Evolutionary conservation across 495 filamentous ascomycete species (phyloP).

Genomic region (Xylaria acuta): DNA sequence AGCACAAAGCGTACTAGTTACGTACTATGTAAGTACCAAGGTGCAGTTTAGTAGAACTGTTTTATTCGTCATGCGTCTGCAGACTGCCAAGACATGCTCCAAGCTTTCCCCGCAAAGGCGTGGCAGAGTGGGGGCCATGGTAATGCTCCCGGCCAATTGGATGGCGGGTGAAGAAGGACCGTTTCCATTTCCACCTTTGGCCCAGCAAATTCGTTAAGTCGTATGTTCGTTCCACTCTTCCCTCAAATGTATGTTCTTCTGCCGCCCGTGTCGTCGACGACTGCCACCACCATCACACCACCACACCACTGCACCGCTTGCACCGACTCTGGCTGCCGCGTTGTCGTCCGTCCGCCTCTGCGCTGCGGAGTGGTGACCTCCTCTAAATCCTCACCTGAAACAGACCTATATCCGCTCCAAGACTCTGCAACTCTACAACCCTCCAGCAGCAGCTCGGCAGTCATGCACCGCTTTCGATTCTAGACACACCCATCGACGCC

Average conservation of each 20-base stretch:
- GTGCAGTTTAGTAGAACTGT: too few relatives aligned
- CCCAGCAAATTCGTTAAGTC: conserved; percentile 21
- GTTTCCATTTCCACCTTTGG: conserved; percentile 13
- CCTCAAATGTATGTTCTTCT: conserved; percentile 5
- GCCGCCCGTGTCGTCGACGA: not conserved
- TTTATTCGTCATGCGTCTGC: not conserved
- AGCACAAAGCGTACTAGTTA: too few relatives aligned
- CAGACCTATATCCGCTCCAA: conserved; percentile 8
- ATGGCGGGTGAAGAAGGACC: not conserved
- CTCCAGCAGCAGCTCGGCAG: conserved; percentile 1
- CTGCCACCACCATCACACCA: conserved; percentile 24
- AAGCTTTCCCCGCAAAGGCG: conserved; percentile 28
- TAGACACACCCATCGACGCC: not conserved
- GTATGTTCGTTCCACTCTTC: conserved; percentile 22
- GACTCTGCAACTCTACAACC: not conserved
- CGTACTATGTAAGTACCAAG: not conserved
- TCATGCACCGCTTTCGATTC: conserved; percentile 7
- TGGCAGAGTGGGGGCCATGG: not conserved
- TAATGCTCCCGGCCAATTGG: conserved; percentile 10
- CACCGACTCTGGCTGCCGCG: conserved; percentile 16
- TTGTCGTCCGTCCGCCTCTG: conserved; percentile 16
- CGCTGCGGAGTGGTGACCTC: conserved; percentile 31
- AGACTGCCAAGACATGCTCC: conserved; percentile 11
- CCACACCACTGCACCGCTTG: conserved; percentile 10
- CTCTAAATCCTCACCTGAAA: conserved; percentile 33